phyloP scores from a whole-genome alignment of 371 early-diverging fungal genomes.

The Mortierella sp. region DNA sequence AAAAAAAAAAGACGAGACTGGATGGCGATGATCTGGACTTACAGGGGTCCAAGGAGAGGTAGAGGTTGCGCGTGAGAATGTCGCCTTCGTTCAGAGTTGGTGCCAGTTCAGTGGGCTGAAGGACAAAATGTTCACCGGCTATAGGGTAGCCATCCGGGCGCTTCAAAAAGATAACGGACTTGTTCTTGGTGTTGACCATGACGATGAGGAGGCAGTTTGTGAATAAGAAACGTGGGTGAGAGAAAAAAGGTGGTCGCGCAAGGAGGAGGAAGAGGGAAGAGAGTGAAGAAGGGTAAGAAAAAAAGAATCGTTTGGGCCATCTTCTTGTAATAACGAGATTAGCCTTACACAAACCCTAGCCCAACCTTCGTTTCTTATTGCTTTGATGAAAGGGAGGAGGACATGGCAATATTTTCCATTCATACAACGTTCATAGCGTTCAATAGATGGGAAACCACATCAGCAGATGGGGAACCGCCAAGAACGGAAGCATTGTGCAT shows the following conservation, averaged over 20 bases:
- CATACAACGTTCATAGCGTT: too few relatives aligned
- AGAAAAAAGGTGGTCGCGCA: too few relatives aligned
- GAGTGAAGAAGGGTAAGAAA: neutral
- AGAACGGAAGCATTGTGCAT: too few relatives aligned
- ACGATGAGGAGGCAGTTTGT: neutral
- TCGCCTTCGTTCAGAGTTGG: conserved; percentile 62
- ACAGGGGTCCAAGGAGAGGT: conserved; percentile 66
- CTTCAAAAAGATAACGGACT: conserved; percentile 57
- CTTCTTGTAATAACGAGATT: neutral
- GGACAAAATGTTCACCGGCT: conserved; percentile 62
- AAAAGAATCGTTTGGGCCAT: neutral
- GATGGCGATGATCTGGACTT: conserved; percentile 7
- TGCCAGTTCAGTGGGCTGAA: conserved; percentile 58
- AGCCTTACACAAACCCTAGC: neutral
- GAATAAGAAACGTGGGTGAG: too few relatives aligned
- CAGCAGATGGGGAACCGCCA: too few relatives aligned
- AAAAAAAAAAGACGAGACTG: neutral
- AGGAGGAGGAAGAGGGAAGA: neutral
- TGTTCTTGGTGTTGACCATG: conserved; percentile 28
- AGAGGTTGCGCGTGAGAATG: conserved; percentile 67
- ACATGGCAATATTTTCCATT: neutral
- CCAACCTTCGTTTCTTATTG: neutral
- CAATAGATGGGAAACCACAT: too few relatives aligned
- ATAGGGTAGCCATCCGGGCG: conserved; percentile 55
- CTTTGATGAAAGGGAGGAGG: too few relatives aligned